phyloP scores from a whole-genome alignment of 2,329 filamentous ascomycete genomes.

The Hortaea sp. region DNA sequence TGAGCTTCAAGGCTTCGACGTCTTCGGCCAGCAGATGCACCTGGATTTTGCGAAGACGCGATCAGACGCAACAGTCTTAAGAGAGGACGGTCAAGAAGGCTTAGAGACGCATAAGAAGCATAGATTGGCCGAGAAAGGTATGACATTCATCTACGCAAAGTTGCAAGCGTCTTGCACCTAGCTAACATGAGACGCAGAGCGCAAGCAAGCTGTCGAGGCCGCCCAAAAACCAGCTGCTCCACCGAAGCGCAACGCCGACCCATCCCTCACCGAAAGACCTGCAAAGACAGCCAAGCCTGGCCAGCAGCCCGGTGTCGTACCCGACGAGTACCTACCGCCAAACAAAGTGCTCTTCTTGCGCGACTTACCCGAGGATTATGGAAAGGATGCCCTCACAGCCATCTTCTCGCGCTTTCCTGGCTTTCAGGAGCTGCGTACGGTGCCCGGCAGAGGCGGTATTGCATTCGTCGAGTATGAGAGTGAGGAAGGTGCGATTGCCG shows the following conservation, averaged over 20 bases:
- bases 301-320: slow-evolving; percentile 57
- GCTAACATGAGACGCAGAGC: slow-evolving; percentile 35
- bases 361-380: slow-evolving; percentile 80
- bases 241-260: slow-evolving; percentile 43
- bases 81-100: slow-evolving; percentile 64
- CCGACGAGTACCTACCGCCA: slow-evolving; percentile 95
- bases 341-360: slow-evolving; percentile 96
- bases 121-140: slow-evolving; percentile 83
- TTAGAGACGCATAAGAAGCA: slow-evolving; percentile 79
- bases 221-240: slow-evolving; percentile 38
- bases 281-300: slow-evolving; percentile 62
- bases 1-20: slow-evolving; percentile 81
- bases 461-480: slow-evolving; percentile 95
- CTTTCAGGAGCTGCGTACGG: slow-evolving; percentile 83
- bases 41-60: slow-evolving; percentile 70
- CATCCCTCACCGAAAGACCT: slow-evolving; percentile 44
- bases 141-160: background rate
- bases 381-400: slow-evolving; percentile 64
- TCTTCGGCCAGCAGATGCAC: slow-evolving; percentile 86
- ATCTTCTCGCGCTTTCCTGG: slow-evolving; percentile 88
- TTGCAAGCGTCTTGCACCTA: slow-evolving; percentile 6
- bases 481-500: slow-evolving; percentile 78
- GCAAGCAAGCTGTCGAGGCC: slow-evolving; percentile 73
- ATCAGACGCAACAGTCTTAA: slow-evolving; percentile 79
- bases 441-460: slow-evolving; percentile 77